Evolutionary conservation across 2,329 filamentous ascomycete species (phyloP), one percentile per base, ranked within the genome.

Genomic region (Polytolypa hystricis): DNA sequence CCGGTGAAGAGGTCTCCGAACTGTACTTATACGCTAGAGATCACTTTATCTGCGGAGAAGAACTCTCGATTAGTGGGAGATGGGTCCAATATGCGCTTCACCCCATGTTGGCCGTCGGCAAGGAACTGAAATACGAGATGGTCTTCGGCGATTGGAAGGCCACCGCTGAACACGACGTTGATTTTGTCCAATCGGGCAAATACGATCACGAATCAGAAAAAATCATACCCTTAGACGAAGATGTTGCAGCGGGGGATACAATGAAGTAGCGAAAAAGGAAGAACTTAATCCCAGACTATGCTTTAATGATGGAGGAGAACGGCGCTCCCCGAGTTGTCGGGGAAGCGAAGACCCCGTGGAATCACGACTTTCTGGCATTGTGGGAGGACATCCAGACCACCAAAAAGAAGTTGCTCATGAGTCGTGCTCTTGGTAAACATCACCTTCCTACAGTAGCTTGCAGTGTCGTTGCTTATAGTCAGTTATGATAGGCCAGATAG

Each of bases 111-210:
- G 35, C 41, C 25, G 35, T 43, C 18, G 30, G 38, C 11, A 37
- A 35, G 14, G 28, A 30, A 17, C 12, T 38, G 12, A 27, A 29
- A 5, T 16, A 30, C 32, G 17, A 26, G 2, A 33, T 33, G 14
- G 30, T 36, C 6, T 43, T 38, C 30, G 41, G 41, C 4, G 41
- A 43, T 19, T 43, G 38, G 33, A 43, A 43, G 23, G 41, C 38
- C 3, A 40, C 41, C 9, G 19, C 38, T 11, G 27, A 32, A 28
- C 9, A 20, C 10, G 37, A 25, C 9, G n/a, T 19, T 19, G 17
- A 30, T 30, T 35, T 35, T 19, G 10, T 39, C 16, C 23, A 35
- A 14, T 12, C 20, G 5, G 36, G 19, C n/a, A 38, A 29, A 32
- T 18, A 23, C 10, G 23, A 19, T 33, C 4, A 4, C 20, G 6